Conservation (phyloP, 1,139 yeast species). For the Scheffersomyces illinoinensis region DNA sequence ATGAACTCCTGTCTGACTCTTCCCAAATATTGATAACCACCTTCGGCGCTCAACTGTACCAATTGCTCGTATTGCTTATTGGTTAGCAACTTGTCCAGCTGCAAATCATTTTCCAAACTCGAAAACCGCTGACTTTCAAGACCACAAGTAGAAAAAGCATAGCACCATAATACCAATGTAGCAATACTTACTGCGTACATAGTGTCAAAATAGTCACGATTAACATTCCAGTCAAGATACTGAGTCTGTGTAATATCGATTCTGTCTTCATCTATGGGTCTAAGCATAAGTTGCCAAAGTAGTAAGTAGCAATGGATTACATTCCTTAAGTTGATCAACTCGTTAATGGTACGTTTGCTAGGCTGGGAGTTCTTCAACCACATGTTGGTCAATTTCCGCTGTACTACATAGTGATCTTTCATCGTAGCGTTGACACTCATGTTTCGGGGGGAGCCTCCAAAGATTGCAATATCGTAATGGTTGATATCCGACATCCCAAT, state of each 20-base stretch:
- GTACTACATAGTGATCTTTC: constrained; percentile 54
- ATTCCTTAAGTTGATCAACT: constrained; percentile 37
- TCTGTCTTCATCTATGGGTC: constrained; percentile 37
- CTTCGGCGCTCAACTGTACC: constrained; percentile 26
- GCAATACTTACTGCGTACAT: constrained; percentile 50
- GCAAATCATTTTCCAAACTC: constrained; percentile 11
- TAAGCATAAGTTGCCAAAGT: constrained; percentile 61
- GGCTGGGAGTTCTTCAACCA: constrained; percentile 36
- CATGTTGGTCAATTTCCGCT: constrained; percentile 47
- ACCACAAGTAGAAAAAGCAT: constrained; percentile 42
- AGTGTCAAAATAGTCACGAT: constrained; percentile 33
- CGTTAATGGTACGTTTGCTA: constrained; percentile 21
- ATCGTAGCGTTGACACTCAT: constrained; percentile 71
- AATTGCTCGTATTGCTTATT: constrained; percentile 21
- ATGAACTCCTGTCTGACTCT: constrained; percentile 36
- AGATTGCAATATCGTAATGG: constrained; percentile 76
- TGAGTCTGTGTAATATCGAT: constrained; percentile 11
- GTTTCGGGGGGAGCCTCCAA: constrained; percentile 80
- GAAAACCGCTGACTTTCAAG: constrained; percentile 33
- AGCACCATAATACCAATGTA: constrained; percentile 51
- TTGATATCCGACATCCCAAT: constrained; percentile 62
- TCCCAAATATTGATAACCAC: constrained; percentile 30
- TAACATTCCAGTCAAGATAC: constrained; percentile 31
- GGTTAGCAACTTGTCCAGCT: constrained; percentile 5
- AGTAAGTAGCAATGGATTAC: constrained; percentile 66